These are phyloP conservation scores for Rhizoclosmatium hyalinum DNA, from an alignment of 371 early-diverging fungal genomes.

Conservation along the genomic window DNA sequence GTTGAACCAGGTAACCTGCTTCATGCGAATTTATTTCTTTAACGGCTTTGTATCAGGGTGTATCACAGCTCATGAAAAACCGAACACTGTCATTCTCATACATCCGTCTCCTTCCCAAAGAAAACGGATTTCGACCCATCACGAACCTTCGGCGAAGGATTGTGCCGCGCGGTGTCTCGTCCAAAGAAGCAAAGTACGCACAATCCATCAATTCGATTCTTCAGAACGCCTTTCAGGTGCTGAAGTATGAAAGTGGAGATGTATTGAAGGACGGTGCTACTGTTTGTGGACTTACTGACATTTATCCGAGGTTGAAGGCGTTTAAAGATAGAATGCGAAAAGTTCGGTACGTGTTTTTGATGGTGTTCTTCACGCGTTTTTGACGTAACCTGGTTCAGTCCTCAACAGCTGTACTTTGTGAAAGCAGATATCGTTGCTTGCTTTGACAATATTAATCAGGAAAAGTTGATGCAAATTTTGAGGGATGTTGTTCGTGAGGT, in stretches of 20 bases:
- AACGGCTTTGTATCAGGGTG: background rate
- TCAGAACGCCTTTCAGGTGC: constrained; percentile 52
- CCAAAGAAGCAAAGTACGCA: constrained; percentile 14
- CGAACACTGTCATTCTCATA: constrained; percentile 55
- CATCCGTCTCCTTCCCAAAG: constrained; percentile 76
- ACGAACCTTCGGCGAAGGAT: constrained; percentile 60
- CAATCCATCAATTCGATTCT: constrained; percentile 49
- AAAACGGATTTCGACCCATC: constrained; percentile 68
- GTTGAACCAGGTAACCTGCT: constrained; percentile 36
- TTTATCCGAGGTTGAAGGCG: constrained; percentile 57
- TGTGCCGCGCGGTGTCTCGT: background rate
- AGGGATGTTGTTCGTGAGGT: constrained; percentile 59
- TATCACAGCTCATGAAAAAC: background rate
- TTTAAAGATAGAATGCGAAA: constrained; percentile 47
- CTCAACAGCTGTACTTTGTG: constrained; percentile 69
- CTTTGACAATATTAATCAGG: constrained; percentile 83
- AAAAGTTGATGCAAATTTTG: constrained; percentile 65
- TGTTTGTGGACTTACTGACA: constrained; percentile 60
- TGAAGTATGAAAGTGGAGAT: constrained; percentile 47
- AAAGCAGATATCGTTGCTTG: constrained; percentile 82
- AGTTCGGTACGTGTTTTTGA: constrained; percentile 13
- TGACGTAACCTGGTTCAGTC: background rate
- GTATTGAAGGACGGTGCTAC: constrained; percentile 49
- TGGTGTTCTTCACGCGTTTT: constrained; percentile 9
- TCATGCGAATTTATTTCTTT: background rate